A percentile compares a stretch with the other conserved stretches of the same genome.
These are phyloP conservation scores for Kalmusia sp. DNA, from an alignment of 2,329 filamentous ascomycete genomes.

Conservation along the genomic window DNA sequence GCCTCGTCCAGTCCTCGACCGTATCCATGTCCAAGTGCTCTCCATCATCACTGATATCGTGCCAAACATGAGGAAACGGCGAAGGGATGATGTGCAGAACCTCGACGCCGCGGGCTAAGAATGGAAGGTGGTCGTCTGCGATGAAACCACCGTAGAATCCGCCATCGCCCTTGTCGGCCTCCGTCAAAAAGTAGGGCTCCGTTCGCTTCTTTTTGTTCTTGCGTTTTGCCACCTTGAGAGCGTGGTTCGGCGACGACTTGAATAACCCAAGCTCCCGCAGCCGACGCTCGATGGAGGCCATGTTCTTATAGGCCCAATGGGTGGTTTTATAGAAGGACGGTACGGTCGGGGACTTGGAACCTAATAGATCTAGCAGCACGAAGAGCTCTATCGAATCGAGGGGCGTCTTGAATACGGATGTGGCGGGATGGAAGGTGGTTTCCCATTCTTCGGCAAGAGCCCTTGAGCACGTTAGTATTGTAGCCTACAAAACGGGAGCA, in stretches of 20 bases:
- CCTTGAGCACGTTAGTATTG: constrained; percentile 29
- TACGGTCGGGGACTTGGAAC: constrained; percentile 70
- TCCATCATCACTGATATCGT: constrained; percentile 82
- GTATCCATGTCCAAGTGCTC: constrained; percentile 83
- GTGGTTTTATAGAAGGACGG: constrained; percentile 91
- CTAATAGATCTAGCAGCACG: constrained; percentile 86
- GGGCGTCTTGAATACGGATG: constrained; percentile 76
- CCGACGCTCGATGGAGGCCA: constrained; percentile 77
- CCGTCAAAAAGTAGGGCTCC: constrained; percentile 64
- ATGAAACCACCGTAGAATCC: constrained; percentile 64
- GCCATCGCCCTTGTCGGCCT: constrained; percentile 60
- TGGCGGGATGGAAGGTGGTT: constrained; percentile 68
- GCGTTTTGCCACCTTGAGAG: constrained; percentile 46
- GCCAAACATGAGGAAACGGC: constrained; percentile 87
- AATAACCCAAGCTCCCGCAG: constrained; percentile 73
- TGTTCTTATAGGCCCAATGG: constrained; percentile 88
- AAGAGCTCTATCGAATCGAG: constrained; percentile 87
- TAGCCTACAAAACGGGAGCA: not conserved
- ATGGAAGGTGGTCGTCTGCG: constrained; percentile 93
- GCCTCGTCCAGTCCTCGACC: constrained; percentile 85
- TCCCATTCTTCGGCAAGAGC: constrained; percentile 88
- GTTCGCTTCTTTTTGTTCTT: constrained; percentile 36
- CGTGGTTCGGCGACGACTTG: constrained; percentile 65
- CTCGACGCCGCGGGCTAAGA: constrained; percentile 86
- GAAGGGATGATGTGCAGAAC: constrained; percentile 90